These are phyloP conservation scores for Lasiodiplodia citricola DNA, from an alignment of 2,329 filamentous ascomycete species.

Conservation along the genomic window DNA sequence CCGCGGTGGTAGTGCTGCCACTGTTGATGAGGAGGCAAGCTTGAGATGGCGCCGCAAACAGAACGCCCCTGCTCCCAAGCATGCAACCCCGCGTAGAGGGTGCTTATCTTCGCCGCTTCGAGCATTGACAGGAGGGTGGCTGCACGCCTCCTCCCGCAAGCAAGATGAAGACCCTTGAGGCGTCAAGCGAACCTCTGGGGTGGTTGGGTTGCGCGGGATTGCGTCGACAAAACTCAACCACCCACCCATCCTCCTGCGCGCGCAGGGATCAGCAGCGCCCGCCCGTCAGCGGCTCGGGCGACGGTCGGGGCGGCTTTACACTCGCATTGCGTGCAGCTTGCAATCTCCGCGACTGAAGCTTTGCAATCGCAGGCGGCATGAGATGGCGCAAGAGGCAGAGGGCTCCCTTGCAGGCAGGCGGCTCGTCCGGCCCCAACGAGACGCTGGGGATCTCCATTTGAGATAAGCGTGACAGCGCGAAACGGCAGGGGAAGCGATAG, in stretches of 20 bases:
- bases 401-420: not conserved
- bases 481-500: conserved; percentile 11
- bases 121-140: not conserved
- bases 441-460: conserved; percentile 1
- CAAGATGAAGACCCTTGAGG: conserved; percentile 18
- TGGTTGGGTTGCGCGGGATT: conserved; percentile 6
- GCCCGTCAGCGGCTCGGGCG: conserved; percentile 19
- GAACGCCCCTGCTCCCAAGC: not conserved
- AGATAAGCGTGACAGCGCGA: conserved; percentile 11
- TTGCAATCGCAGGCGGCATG: not conserved
- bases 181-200: not conserved
- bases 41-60: not conserved
- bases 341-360: not conserved
- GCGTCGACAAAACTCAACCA: conserved; percentile 16
- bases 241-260: conserved; percentile 4
- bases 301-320: not conserved
- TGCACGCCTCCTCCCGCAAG: conserved; percentile 1
- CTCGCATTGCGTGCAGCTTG: not conserved
- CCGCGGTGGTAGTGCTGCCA: conserved; percentile 5
- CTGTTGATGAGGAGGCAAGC: not conserved
- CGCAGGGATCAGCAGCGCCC: conserved; percentile 13
- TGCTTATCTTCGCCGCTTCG: conserved; percentile 20
- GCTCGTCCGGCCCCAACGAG: conserved; percentile 8
- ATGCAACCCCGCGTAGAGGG: conserved; percentile 9
- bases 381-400: not conserved